Percentiles rank a stretch among this genome's conserved stretches.
Evolutionary conservation across 192 early-diverging fungal species (phyloP).

Genomic region (Linnemannia zychae): DNA sequence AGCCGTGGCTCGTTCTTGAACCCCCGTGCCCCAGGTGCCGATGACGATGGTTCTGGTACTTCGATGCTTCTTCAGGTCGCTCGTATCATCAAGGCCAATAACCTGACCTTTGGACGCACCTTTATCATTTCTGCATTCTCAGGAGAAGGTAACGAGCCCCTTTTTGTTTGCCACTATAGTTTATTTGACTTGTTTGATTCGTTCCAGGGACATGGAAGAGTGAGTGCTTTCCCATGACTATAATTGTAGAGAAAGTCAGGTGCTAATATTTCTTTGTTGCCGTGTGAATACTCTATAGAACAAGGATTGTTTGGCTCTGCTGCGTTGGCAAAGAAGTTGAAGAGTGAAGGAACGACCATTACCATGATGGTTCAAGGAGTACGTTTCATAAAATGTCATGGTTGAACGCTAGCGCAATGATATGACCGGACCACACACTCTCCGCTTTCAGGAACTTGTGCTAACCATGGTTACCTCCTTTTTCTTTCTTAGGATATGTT

Average conservation of each 20-base stretch:
- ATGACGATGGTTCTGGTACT: conserved; percentile 59
- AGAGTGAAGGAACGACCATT: conserved; percentile 33
- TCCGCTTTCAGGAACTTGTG: neutral
- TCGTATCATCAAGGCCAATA: conserved; percentile 51
- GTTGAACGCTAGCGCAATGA: neutral
- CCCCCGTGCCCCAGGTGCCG: conserved; percentile 57
- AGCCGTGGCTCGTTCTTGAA: conserved; percentile 56
- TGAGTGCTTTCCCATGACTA: neutral
- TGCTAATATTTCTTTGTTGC: neutral
- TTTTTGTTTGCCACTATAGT: neutral
- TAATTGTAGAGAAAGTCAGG: neutral
- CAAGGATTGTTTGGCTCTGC: conserved; percentile 61
- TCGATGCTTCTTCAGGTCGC: conserved; percentile 57
- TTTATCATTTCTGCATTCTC: conserved; percentile 56
- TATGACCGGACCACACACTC: neutral
- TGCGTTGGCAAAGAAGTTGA: conserved; percentile 53
- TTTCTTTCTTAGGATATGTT: conserved; percentile 50
- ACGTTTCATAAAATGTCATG: conserved; percentile 8
- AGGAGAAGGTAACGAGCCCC: conserved; percentile 45
- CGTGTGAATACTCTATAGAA: conserved; percentile 15
- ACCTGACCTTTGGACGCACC: conserved; percentile 52
- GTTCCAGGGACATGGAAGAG: neutral
- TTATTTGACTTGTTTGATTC: neutral
- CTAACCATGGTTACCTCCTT: neutral
- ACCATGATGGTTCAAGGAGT: conserved; percentile 61